These are phyloP conservation scores for Graphilbum fragrans DNA, from an alignment of 2,329 filamentous ascomycete genomes.

Conservation along the genomic window DNA sequence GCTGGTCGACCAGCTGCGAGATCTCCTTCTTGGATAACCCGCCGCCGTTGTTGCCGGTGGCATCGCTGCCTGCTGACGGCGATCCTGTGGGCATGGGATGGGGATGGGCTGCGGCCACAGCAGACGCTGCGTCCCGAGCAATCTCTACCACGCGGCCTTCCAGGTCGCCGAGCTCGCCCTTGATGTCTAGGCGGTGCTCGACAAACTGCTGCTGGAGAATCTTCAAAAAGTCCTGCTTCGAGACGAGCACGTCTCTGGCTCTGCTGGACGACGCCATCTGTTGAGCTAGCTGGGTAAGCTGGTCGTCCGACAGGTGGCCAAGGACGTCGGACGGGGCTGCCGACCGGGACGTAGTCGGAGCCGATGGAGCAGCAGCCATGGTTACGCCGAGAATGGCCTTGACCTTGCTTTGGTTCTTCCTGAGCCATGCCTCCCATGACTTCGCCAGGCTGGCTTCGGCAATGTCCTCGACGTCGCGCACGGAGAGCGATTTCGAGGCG, in stretches of 20 bases:
- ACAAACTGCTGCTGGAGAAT: constrained; percentile 27
- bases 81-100: neutral
- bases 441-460: constrained; percentile 21
- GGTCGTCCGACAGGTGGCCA: constrained; percentile 18
- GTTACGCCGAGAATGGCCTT: constrained; percentile 13
- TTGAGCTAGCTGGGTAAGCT: constrained; percentile 23
- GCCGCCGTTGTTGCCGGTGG: constrained; percentile 5
- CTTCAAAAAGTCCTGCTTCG: constrained; percentile 34
- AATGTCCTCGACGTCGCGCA: constrained; percentile 15
- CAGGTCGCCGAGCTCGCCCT: constrained; percentile 25
- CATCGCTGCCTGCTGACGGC: constrained; percentile 9
- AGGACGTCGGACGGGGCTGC: constrained; percentile 6
- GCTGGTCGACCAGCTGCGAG: constrained; percentile 23
- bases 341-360: constrained; percentile 2
- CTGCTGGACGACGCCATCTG: constrained; percentile 21
- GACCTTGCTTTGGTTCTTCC: constrained; percentile 33
- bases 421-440: constrained; percentile 40
- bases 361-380: neutral
- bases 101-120: neutral
- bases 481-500: constrained; percentile 15
- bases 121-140: constrained; percentile 2
- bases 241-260: constrained; percentile 26
- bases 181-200: constrained; percentile 25
- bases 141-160: constrained; percentile 14
- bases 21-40: constrained; percentile 29